Evolutionary conservation across 1,139 yeast genomes (phyloP).

Genomic region (Kodamaea sp.): DNA sequence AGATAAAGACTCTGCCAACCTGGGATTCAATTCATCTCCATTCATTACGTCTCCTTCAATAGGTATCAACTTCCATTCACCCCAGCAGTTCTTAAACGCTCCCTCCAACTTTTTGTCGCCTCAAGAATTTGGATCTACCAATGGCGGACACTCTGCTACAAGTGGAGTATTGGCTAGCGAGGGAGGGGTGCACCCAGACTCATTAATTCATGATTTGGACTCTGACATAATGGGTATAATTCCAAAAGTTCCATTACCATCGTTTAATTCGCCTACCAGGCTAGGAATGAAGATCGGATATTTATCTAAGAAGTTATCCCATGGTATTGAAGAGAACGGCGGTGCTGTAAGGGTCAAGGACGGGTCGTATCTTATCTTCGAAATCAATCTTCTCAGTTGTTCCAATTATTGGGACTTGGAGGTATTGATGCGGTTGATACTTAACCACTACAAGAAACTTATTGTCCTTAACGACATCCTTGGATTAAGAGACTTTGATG

Average conservation of each 20-base stretch:
- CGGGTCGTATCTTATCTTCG: constrained; percentile 42
- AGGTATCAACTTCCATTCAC: constrained; percentile 36
- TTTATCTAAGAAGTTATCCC: constrained; percentile 41
- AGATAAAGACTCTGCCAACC: constrained; percentile 3
- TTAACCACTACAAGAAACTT: constrained; percentile 68
- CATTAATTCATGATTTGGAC: constrained; percentile 48
- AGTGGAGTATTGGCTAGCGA: constrained; percentile 20
- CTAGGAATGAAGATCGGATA: constrained; percentile 74
- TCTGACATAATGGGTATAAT: constrained; percentile 65
- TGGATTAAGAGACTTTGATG: constrained; percentile 33
- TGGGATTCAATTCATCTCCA: constrained; percentile 13
- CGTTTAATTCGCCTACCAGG: constrained; percentile 70
- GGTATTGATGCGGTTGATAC: constrained; percentile 57
- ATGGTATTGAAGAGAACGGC: constrained; percentile 16
- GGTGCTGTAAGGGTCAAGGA: constrained; percentile 7
- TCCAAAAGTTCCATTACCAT: constrained; percentile 60
- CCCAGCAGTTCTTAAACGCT: constrained; percentile 40
- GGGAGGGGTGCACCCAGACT: constrained; percentile 29
- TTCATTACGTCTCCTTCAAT: constrained; percentile 40
- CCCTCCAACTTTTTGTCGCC: constrained; percentile 40
- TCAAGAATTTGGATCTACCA: constrained; percentile 21
- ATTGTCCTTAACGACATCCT: constrained; percentile 51
- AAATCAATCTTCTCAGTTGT: constrained; percentile 68
- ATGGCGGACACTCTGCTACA: constrained; percentile 23
- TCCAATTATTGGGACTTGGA: constrained; percentile 60